Percentiles rank a stretch among this genome's conserved stretches.
phyloP scores from a whole-genome alignment of 169 alveolate genomes.

The Plasmodium cynomolgi region DNA sequence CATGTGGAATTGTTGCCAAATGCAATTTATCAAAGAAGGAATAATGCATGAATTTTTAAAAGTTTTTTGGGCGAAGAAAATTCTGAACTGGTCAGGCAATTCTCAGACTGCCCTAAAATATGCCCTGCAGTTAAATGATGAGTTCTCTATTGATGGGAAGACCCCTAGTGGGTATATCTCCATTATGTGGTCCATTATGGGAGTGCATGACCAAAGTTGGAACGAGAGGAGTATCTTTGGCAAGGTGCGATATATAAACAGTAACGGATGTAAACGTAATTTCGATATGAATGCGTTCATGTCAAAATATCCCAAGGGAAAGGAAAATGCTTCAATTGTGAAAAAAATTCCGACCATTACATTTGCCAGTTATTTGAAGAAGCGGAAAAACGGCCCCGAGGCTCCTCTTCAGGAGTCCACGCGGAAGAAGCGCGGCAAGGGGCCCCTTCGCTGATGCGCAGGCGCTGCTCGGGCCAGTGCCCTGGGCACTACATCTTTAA shows the following conservation, averaged over 20 bases:
- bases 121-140: slow-evolving; percentile 84
- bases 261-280: slow-evolving; percentile 83
- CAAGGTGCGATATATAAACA: slow-evolving; percentile 84
- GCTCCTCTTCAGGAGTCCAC: neutral
- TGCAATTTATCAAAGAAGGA: slow-evolving; percentile 83
- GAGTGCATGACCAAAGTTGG: slow-evolving; percentile 86
- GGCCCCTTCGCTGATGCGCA: neutral
- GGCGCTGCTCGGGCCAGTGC: neutral
- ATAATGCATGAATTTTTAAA: slow-evolving; percentile 87
- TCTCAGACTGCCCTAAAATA: slow-evolving; percentile 80
- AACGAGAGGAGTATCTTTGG: slow-evolving; percentile 85
- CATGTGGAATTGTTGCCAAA: slow-evolving; percentile 87
- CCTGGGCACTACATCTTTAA: neutral
- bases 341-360: slow-evolving; percentile 67
- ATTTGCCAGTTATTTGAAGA: slow-evolving; percentile 33
- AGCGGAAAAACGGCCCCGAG: slow-evolving; percentile 3
- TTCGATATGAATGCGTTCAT: slow-evolving; percentile 76
- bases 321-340: slow-evolving; percentile 63
- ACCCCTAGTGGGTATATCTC: slow-evolving; percentile 86
- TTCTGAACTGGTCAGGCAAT: slow-evolving; percentile 85
- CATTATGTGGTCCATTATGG: slow-evolving; percentile 86
- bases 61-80: slow-evolving; percentile 87
- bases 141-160: slow-evolving; percentile 81
- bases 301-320: slow-evolving; percentile 67
- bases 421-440: neutral